Evolutionary conservation across 2,329 filamentous ascomycete genomes (phyloP).

Genomic region (Diaporthe batatas): DNA sequence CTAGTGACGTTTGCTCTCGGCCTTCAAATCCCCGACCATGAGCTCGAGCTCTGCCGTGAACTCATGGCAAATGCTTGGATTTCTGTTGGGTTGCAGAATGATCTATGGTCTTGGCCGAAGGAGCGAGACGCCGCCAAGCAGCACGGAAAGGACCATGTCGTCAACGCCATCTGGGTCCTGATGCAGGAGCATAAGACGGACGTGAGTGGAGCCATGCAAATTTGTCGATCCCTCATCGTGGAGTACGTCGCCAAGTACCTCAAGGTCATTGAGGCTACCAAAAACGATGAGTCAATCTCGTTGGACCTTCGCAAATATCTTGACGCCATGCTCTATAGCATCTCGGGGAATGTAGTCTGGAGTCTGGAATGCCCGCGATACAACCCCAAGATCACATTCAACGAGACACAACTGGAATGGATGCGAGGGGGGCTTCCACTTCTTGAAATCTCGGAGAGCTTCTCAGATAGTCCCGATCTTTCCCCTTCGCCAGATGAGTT

Average conservation of each 20-base stretch:
- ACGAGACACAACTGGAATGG: slow-evolving; percentile 36
- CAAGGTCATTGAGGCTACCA: slow-evolving; percentile 8
- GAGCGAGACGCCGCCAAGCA: slow-evolving; percentile 49
- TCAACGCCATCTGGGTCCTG: slow-evolving; percentile 56
- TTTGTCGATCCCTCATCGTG: slow-evolving; percentile 37
- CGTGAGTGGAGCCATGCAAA: slow-evolving; percentile 43
- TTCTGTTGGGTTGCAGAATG: slow-evolving; percentile 53
- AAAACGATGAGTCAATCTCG: slow-evolving; percentile 9
- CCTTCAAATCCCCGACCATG: slow-evolving; percentile 53
- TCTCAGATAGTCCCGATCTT: too few relatives aligned
- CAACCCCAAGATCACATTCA: slow-evolving; percentile 28
- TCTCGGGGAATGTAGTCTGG: slow-evolving; percentile 37
- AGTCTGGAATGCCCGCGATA: slow-evolving; percentile 36
- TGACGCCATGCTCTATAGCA: slow-evolving; percentile 23
- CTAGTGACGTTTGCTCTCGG: slow-evolving; percentile 54
- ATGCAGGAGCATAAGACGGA: slow-evolving; percentile 52
- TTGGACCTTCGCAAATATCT: slow-evolving; percentile 28
- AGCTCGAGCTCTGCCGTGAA: slow-evolving; percentile 49
- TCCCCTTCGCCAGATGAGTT: too few relatives aligned
- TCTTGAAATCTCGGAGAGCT: too few relatives aligned
- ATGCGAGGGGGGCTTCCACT: slow-evolving; percentile 13
- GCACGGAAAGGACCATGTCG: slow-evolving; percentile 48
- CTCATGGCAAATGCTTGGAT: slow-evolving; percentile 49
- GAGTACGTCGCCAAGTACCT: slow-evolving; percentile 32
- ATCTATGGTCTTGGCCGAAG: slow-evolving; percentile 56